phyloP scores from a whole-genome alignment of 371 early-diverging fungal species.

The Coemansia sp. region DNA sequence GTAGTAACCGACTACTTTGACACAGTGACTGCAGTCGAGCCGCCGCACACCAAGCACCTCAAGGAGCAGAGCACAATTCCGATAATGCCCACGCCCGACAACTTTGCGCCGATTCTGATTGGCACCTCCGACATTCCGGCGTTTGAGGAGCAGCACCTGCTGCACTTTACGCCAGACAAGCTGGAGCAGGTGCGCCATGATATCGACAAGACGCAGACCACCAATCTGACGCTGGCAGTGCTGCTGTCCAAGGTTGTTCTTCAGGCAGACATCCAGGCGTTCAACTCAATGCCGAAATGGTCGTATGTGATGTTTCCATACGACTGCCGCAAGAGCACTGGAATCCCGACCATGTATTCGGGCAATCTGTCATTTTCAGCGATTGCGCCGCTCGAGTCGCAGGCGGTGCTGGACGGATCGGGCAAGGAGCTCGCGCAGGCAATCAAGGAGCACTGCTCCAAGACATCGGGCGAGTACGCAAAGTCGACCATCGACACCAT shows the following conservation, averaged over 20 bases:
- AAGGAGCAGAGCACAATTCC: constrained; percentile 6
- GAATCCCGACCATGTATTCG: constrained; percentile 20
- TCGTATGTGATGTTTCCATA: constrained; percentile 39
- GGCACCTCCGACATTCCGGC: constrained; percentile 21
- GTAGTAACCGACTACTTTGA: constrained; percentile 25
- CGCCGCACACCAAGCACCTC: constrained; percentile 29
- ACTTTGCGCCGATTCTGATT: constrained; percentile 35
- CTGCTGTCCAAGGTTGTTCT: constrained; percentile 23
- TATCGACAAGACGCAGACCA: constrained; percentile 21
- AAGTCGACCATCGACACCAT: constrained; percentile 27
- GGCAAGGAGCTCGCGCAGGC: constrained; percentile 18
- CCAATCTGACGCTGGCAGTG: constrained; percentile 17
- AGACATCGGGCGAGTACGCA: constrained; percentile 12
- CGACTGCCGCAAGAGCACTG: constrained; percentile 27
- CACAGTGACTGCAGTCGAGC: constrained; percentile 14
- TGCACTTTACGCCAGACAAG: constrained; percentile 23
- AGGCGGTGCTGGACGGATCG: constrained; percentile 3
- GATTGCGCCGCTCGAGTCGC: constrained; percentile 16
- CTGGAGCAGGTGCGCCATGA: constrained; percentile 39
- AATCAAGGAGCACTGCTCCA: constrained; percentile 23
- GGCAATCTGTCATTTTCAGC: constrained; percentile 34
- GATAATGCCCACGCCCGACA: constrained; percentile 6
- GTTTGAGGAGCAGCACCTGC: constrained; percentile 32
- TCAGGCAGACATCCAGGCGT: constrained; percentile 21
- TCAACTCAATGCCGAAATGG: constrained; percentile 8